Conservation (phyloP, 805 yeast genomes). For the Nakazawaea pomicola region DNA sequence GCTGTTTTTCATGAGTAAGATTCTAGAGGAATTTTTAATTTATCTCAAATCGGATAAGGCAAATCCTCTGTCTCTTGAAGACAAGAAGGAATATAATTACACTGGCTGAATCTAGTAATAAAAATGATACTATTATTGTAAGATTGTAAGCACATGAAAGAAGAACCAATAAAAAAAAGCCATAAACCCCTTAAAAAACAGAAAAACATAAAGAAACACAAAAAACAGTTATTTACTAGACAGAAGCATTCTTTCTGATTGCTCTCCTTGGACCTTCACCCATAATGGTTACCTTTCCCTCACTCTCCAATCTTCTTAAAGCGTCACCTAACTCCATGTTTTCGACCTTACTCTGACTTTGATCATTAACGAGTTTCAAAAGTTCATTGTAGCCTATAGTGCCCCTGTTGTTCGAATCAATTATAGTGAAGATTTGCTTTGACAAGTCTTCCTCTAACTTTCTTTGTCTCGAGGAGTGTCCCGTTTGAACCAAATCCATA, state of each 20-base stretch:
- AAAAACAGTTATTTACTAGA: background rate
- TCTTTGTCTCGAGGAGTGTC: conserved; percentile 85
- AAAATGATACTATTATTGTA: no score
- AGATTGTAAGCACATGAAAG: background rate
- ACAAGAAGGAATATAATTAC: no score
- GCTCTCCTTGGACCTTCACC: conserved; percentile 73
- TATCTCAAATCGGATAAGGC: no score
- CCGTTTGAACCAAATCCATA: conserved; percentile 96
- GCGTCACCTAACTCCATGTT: conserved; percentile 66
- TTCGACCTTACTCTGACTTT: conserved; percentile 59
- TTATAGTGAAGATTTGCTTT: conserved; percentile 49
- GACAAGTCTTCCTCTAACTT: conserved; percentile 67
- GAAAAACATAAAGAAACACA: background rate
- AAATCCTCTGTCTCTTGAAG: no score
- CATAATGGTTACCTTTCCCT: conserved; percentile 59
- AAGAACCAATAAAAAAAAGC: background rate
- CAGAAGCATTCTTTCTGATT: conserved; percentile 24
- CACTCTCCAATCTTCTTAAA: conserved; percentile 62
- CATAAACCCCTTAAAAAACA: background rate
- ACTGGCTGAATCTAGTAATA: no score
- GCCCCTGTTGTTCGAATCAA: conserved; percentile 44
- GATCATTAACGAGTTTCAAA: conserved; percentile 59
- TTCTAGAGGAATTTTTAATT: no score
- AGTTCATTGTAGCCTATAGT: conserved; percentile 56
- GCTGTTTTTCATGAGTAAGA: background rate